A percentile compares a stretch with the other conserved stretches of the same genome.
phyloP scores from a whole-genome alignment of 257 asterid species.

The Ajuga chamaepitys region DNA sequence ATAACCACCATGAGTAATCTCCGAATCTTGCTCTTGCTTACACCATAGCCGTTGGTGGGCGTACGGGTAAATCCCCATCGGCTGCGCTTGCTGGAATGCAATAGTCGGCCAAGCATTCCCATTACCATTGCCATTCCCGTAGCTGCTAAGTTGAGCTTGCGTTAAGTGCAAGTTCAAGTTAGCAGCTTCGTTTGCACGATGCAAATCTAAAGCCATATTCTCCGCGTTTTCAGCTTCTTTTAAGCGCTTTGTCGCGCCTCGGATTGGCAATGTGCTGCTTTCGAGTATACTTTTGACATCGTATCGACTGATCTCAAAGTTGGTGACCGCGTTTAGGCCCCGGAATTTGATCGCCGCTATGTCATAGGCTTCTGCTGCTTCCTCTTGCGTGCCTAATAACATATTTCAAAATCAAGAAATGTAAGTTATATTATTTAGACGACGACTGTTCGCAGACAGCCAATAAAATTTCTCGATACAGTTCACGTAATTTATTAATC shows the following conservation, averaged over 20 bases:
- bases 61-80: slow-evolving; percentile 35
- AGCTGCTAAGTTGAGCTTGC: slow-evolving; percentile 22
- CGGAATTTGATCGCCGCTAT: slow-evolving; percentile 90
- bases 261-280: slow-evolving; percentile 59
- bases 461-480: too few relatives aligned
- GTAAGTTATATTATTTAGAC: background rate
- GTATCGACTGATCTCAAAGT: slow-evolving; percentile 71
- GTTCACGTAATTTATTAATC: too few relatives aligned
- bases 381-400: slow-evolving; percentile 74
- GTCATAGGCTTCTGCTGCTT: slow-evolving; percentile 94
- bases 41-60: slow-evolving; percentile 56
- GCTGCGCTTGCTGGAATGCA: slow-evolving; percentile 56
- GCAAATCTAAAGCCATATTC: slow-evolving; percentile 39
- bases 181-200: slow-evolving; percentile 26
- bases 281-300: slow-evolving; percentile 82
- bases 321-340: slow-evolving; percentile 71
- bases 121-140: slow-evolving; percentile 6
- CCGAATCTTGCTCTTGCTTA: slow-evolving; percentile 42
- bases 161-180: slow-evolving; percentile 28
- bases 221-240: slow-evolving; percentile 63
- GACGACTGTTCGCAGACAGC: too few relatives aligned
- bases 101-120: slow-evolving; percentile 43
- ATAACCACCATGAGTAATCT: slow-evolving; percentile 6
- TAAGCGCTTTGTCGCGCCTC: slow-evolving; percentile 75
- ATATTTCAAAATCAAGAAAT: background rate